Base-by-base conservation (phyloP, 1,139 yeast genomes). In the Suhomyces chickasaworum region DNA sequence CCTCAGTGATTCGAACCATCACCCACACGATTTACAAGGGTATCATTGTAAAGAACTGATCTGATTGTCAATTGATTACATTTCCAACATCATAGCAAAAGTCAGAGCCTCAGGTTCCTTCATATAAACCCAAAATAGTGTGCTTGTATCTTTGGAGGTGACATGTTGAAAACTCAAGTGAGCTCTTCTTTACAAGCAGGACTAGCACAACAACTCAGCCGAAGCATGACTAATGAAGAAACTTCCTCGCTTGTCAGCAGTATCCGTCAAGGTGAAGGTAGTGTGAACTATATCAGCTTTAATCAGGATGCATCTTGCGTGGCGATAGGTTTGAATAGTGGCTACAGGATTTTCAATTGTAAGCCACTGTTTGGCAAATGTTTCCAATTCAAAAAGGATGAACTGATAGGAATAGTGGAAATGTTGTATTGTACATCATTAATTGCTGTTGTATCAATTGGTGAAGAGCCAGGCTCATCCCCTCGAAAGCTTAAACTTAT, bases 271-370 rank as follows among this genome's bases (percentile, higher is more conserved):
- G n/a, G 22, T 25, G 51, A 48, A 32, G 66, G 63, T 37, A 54
- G 56, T 16, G 77, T 83, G 49, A 81, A 81, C 59, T 78, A 74
- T 60, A 78, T 90, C 50, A 80, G 86, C 43, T 93, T 93, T 74
- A 93, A 93, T 66, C 99, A 93, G 69, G 96, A 91, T 64, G 86
- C 87, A 48, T 77, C 90, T 48, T 91, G 97, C 63, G 77, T 91
- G 23, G 89, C 97, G 1, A 80, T 89, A 6, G 97, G 96, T 1
- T 78, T 89, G 8, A 77, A 78, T 39, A 72, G 72, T 46, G 95
- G 96, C n/a, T 89, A 88, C 65, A 82, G 81, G 56, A 86, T 93
- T 42, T 91, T 83, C 73, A 88, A 87, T 62, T 89, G 97, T 67
- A 88, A 84, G 49, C 97, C 98, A 2, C 55, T 56, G 15, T 88